Evolutionary conservation across 1,284 basidiomycete genomes (phyloP).

Genomic region (Boletus hoseneyae): DNA sequence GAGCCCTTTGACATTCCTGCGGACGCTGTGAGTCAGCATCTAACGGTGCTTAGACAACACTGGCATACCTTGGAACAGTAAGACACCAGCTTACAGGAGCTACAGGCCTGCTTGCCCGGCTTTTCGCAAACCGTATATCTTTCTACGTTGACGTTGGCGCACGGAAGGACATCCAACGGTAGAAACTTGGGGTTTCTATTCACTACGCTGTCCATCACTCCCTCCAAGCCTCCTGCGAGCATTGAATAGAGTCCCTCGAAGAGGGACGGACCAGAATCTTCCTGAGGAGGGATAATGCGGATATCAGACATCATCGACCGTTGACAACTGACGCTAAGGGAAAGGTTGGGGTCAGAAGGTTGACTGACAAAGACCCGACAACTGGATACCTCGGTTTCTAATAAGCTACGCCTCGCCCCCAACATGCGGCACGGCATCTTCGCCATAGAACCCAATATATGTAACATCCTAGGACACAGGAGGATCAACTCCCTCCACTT

Average conservation of each 20-base stretch:
- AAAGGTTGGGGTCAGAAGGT: not conserved
- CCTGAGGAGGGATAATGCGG: conserved; percentile 19
- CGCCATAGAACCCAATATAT: not conserved
- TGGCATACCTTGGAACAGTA: conserved; percentile 37
- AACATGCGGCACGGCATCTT: conserved; percentile 13
- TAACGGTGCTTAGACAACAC: conserved; percentile 1
- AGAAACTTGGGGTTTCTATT: conserved; percentile 11
- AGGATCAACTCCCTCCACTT: conserved; percentile 19
- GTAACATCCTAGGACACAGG: not conserved
- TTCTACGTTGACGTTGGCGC: conserved; percentile 24
- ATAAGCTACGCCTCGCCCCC: conserved; percentile 15
- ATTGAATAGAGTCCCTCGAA: conserved; percentile 10
- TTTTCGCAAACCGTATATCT: conserved; percentile 23
- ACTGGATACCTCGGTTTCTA: not conserved
- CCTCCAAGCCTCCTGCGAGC: conserved; percentile 12
- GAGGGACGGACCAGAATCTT: conserved; percentile 8
- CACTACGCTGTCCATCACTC: conserved; percentile 9
- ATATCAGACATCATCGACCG: conserved; percentile 16
- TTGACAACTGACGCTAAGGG: not conserved
- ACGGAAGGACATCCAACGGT: conserved; percentile 27
- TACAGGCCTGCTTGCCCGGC: conserved; percentile 32
- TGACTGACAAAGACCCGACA: not conserved
- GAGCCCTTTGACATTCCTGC: conserved; percentile 27
- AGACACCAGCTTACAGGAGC: conserved; percentile 37
- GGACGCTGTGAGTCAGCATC: not conserved